These are phyloP conservation scores for Tardiomyces digboiensis DNA, from an alignment of 1,139 yeast species.

Conservation along the genomic window DNA sequence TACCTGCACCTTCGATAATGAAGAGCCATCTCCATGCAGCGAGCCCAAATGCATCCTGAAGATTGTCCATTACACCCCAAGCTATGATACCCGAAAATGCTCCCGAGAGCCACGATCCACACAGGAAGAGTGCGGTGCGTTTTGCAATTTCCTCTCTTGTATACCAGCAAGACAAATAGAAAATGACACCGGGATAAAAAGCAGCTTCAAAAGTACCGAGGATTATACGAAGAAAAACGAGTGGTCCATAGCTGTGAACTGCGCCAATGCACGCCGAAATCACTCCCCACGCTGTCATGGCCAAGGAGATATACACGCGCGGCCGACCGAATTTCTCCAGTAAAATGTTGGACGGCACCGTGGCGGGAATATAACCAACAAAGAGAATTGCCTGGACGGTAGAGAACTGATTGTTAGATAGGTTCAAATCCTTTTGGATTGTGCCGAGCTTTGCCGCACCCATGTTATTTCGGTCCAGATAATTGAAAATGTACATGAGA, in stretches of 20 bases:
- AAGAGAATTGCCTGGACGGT: slow-evolving; percentile 9
- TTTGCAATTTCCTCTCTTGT: slow-evolving; percentile 29
- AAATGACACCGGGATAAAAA: slow-evolving; percentile 39
- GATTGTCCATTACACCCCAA: slow-evolving; percentile 29
- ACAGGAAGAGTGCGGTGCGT: slow-evolving; percentile 48
- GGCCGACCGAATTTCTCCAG: slow-evolving; percentile 9
- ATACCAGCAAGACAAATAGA: slow-evolving; percentile 25
- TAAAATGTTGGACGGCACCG: slow-evolving; percentile 13
- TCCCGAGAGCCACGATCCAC: slow-evolving; percentile 29
- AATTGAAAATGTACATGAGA: slow-evolving; percentile 7
- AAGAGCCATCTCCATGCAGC: slow-evolving; percentile 78
- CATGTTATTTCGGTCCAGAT: slow-evolving; percentile 38
- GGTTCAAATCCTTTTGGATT: slow-evolving; percentile 35
- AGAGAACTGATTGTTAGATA: slow-evolving; percentile 32
- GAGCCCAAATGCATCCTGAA: slow-evolving; percentile 45
- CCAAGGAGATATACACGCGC: slow-evolving; percentile 37
- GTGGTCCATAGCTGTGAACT: slow-evolving; percentile 40
- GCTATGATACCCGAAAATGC: slow-evolving; percentile 27
- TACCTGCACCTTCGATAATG: slow-evolving; percentile 58
- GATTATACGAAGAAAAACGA: slow-evolving; percentile 46
- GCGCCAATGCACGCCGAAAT: slow-evolving; percentile 53
- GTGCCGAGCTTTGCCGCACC: slow-evolving; percentile 45
- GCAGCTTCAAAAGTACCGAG: slow-evolving; percentile 55
- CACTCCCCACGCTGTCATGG: slow-evolving; percentile 47
- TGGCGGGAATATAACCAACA: slow-evolving; percentile 21